Percentiles rank a stretch among this genome's conserved stretches.
Conservation (phyloP, 78 protist species). For the Protostelium mycophagum region DNA sequence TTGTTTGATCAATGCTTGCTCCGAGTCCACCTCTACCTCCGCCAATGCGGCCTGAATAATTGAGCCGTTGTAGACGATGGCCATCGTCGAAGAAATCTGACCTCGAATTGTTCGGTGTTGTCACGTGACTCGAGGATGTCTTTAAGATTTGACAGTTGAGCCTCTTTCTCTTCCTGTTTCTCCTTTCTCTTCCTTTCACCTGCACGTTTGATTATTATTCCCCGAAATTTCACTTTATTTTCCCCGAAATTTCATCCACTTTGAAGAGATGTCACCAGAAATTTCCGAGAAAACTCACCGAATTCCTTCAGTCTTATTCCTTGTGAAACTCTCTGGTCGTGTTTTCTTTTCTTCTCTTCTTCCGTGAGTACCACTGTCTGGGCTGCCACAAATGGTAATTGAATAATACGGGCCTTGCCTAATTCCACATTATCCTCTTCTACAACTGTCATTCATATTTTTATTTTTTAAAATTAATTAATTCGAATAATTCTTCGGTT, state of each 20-base stretch:
- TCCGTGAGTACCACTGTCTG: background rate
- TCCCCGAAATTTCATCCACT: too few species aligned
- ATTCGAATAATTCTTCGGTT: constrained; percentile 18
- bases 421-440: background rate
- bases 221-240: too few species aligned
- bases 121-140: constrained; percentile 5
- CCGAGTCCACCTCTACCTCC: background rate
- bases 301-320: background rate
- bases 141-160: constrained; percentile 5
- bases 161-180: constrained; percentile 20
- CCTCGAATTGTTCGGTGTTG: constrained; percentile 3
- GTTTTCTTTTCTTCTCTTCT: background rate
- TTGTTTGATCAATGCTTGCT: background rate
- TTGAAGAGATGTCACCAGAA: too few species aligned
- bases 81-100: constrained; percentile 7
- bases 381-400: background rate
- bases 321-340: background rate
- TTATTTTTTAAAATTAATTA: background rate
- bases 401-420: background rate
- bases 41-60: constrained; percentile 8
- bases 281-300: too few species aligned
- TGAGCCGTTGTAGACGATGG: constrained; percentile 16
- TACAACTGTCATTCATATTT: background rate
- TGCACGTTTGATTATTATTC: too few species aligned
- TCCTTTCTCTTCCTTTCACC: constrained; percentile 41